A percentile compares a stretch with the other conserved stretches of the same genome.
These are phyloP conservation scores for Stellera chamaejasme DNA, from an alignment of 345 rosid species.

Conservation along the genomic window DNA sequence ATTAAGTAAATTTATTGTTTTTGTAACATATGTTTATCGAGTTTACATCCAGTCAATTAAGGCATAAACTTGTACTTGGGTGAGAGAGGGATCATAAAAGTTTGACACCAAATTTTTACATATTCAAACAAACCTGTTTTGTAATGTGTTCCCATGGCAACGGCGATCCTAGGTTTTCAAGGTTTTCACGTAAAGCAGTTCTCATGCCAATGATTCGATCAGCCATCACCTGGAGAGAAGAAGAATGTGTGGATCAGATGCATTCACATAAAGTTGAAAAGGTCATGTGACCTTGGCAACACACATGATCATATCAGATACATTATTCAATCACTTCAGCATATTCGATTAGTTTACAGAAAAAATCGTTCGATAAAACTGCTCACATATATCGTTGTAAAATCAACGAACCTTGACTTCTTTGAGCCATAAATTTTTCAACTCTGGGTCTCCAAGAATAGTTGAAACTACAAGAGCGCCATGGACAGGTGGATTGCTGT, in stretches of 20 bases:
- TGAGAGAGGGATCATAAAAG: constrained; percentile 1
- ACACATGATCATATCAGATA: too few species aligned
- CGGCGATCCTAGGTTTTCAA: constrained; percentile 73
- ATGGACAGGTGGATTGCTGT: constrained; percentile 93
- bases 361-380: too few species aligned
- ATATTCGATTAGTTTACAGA: too few species aligned
- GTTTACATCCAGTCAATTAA: background rate
- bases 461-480: constrained; percentile 82
- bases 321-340: too few species aligned
- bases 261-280: background rate
- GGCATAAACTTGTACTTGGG: constrained; percentile 3
- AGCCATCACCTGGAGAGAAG: constrained; percentile 63
- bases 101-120: background rate
- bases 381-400: too few species aligned
- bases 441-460: constrained; percentile 64
- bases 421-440: constrained; percentile 83
- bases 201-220: constrained; percentile 96
- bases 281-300: too few species aligned
- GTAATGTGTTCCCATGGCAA: constrained; percentile 89
- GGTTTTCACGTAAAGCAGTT: constrained; percentile 61
- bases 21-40: too few species aligned
- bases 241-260: background rate
- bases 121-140: constrained; percentile 44
- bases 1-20: too few species aligned
- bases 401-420: constrained; percentile 63